These are phyloP conservation scores for Tuber melanosporum DNA, from an alignment of 495 filamentous ascomycete species.

Conservation along the genomic window DNA sequence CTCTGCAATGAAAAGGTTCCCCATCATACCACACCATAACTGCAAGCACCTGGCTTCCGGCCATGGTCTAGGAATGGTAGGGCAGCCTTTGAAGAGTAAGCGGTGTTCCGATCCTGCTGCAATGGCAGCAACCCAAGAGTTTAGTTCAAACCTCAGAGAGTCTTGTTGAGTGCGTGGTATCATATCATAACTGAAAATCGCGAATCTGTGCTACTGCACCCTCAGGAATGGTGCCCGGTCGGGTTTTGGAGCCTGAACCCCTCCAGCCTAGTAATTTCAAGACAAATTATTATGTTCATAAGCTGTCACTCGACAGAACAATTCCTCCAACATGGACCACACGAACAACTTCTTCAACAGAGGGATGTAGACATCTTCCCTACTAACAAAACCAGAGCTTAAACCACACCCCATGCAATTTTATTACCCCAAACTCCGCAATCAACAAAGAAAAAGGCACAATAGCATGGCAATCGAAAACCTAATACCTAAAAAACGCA, in stretches of 20 bases:
- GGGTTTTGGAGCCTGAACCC: not conserved
- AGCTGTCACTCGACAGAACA: not conserved
- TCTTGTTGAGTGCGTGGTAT: not conserved
- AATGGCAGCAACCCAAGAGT: not conserved
- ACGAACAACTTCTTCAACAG: not conserved
- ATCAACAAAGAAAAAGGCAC: not conserved
- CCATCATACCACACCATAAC: not conserved
- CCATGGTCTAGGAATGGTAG: not conserved
- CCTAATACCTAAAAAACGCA: constrained; percentile 24
- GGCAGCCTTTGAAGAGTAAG: not conserved
- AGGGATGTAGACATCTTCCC: not conserved
- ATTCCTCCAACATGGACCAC: not conserved
- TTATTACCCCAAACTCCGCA: not conserved
- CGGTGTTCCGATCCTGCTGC: not conserved
- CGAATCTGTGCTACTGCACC: not conserved
- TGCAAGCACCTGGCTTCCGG: not conserved
- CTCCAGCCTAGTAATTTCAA: not conserved
- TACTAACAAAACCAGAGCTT: not conserved
- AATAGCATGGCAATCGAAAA: not conserved
- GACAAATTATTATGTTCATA: not conserved
- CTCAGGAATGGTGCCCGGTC: not conserved
- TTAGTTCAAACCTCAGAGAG: not conserved
- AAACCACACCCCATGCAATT: not conserved
- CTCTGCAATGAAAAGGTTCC: not conserved
- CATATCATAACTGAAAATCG: not conserved